Evolutionary conservation across 2,329 filamentous ascomycete species (phyloP), one percentile per base, ranked within the genome.

Genomic region (Aspergillus sp.): DNA sequence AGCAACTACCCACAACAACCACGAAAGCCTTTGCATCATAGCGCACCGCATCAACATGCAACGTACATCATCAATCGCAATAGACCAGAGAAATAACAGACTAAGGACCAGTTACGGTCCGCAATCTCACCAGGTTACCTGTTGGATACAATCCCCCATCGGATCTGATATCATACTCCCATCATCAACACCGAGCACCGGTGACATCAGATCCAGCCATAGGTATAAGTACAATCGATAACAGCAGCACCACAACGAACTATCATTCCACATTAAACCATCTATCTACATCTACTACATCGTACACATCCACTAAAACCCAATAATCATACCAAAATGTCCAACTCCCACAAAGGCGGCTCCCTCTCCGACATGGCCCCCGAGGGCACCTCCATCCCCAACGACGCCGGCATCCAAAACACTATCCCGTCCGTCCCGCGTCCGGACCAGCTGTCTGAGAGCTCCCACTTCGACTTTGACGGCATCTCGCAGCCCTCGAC

Each of bases 391-490:
- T 59, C 52, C 3, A 64, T 79, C 33, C 78, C 78, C 49, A 69
- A 73, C 50, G 76, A 79, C 56, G 76, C 78, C 38, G 76, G 76
- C 50, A 53, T 55, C 41, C 66, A 72, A 57, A 73, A 73, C 57
- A 66, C 67, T 45, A 77, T 81, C 53, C 75, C 76, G 13, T 80
- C 78, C 2, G 71, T 76, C 2, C 71, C 78, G 20, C 73, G 76
- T 6, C 77, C 77, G 1, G 75, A 79, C 57, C 75, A 81, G 55
- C 63, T 65, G 11, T 59, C 62, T 41, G 65, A 73, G 38, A 61
- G 70, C 40, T 42, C 41, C 3, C 54, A 60, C 42, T 69, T 62
- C 51, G 64, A 73, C 43, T 64, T 72, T 38, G 67, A 71, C 20
- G 66, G 70, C 22, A 52, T 74, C 14, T 72, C 70, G 11, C 60